Base-by-base conservation (phyloP, 2,329 filamentous ascomycete species). In the Botrytis sinoallii region DNA sequence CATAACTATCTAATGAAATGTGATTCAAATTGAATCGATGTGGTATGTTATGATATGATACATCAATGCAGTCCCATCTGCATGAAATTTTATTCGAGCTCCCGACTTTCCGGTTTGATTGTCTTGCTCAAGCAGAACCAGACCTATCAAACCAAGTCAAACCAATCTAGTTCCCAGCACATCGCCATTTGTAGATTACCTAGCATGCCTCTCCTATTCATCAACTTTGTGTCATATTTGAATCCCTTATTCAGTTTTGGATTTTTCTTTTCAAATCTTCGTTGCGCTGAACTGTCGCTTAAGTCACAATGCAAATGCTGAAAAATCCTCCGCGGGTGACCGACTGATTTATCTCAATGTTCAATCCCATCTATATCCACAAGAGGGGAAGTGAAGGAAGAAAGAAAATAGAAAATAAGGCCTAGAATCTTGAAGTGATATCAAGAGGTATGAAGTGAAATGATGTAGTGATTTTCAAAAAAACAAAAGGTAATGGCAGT, bases 21-120 rank as follows among this genome's bases (percentile, higher is more conserved):
- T 29, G n/a, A 57, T 57, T 29, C 52, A 18, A 18, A 18, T 57
- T 57, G 55, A 46, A 46, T 46, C 44, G 38, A 59, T 70, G 14
- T 59, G 52, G 25, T 70, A 32, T 52, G 42, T n/a, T 66, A 25
- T 70, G 55, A 46, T 70, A 70, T 70, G 68, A 46, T 70, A 70
- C 55, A 70, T 29, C 32, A n/a, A 46, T 70, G 55, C 68, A 61
- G 68, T 29, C 8, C 35, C 32, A 20, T 42, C 67, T 70, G 68
- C 68, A 70, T 35, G 20, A 7, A 38, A 55, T 55, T 29, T 55
- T 29, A 16, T 55, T 29, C n/a, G 52, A 55, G n/a, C 12, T 57
- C 59, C 7, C n/a, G 25, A 42, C 38, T 25, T n/a, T 16, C 32
- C 35, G 2, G 20, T 38, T 22, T 18, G n/a, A 38, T 70, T 57